Conservation (phyloP, 257 asterid genomes). For the Solanum neorickii region DNA sequence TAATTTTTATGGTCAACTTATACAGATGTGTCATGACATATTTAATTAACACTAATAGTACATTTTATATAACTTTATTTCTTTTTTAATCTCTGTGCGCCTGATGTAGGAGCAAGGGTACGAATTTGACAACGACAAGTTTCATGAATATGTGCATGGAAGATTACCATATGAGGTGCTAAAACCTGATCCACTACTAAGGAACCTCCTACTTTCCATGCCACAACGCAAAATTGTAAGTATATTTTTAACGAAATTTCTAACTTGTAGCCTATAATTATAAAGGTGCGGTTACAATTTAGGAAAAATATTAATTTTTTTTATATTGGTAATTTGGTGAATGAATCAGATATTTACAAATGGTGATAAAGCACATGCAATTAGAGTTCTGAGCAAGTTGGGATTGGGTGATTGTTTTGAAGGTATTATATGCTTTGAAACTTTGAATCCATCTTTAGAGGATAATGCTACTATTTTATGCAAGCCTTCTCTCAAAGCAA, state of each 20-base stretch:
- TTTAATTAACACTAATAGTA: background rate
- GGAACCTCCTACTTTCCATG: conserved; percentile 66
- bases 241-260: background rate
- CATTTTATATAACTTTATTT: background rate
- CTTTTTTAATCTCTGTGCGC: background rate
- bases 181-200: conserved; percentile 59
- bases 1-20: background rate
- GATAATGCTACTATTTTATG: conserved; percentile 28
- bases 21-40: background rate
- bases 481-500: conserved; percentile 64
- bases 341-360: conserved; percentile 66
- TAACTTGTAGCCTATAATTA: background rate
- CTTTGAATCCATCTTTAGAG: conserved; percentile 44
- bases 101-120: conserved; percentile 51
- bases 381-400: conserved; percentile 46
- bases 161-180: conserved; percentile 64
- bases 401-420: conserved; percentile 87
- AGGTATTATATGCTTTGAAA: conserved; percentile 79
- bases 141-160: conserved; percentile 81
- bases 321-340: background rate
- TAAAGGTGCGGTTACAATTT: background rate
- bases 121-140: conserved; percentile 66
- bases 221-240: conserved; percentile 76
- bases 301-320: background rate
- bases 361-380: conserved; percentile 64